Conservation (phyloP, 345 rosid genomes). For the Lepidium aucheri region DNA sequence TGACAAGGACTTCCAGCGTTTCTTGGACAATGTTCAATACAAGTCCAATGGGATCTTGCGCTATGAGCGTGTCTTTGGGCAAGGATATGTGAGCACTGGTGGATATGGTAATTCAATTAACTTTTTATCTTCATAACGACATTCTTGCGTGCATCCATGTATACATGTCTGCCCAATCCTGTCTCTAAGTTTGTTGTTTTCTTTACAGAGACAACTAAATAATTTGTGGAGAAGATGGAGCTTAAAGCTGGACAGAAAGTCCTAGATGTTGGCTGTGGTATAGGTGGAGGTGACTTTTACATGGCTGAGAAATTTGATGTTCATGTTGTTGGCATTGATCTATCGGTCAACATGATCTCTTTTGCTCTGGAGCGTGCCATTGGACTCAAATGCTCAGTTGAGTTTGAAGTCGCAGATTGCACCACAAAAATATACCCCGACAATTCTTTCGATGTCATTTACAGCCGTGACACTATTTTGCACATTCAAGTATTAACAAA, state of each 20-base stretch:
- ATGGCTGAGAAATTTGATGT: slow-evolving; percentile 84
- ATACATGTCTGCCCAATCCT: not conserved
- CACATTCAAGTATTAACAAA: slow-evolving; percentile 62
- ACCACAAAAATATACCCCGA: slow-evolving; percentile 73
- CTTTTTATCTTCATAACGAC: not conserved
- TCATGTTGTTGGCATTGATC: slow-evolving; percentile 86
- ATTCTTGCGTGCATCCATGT: not conserved
- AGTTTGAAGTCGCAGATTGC: slow-evolving; percentile 94
- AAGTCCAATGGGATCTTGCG: slow-evolving; percentile 70
- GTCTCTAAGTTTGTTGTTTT: slow-evolving; percentile 15
- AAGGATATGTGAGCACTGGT: slow-evolving; percentile 90
- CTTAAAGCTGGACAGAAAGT: slow-evolving; percentile 90
- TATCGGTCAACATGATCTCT: slow-evolving; percentile 85
- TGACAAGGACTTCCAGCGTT: slow-evolving; percentile 79
- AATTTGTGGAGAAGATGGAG: slow-evolving; percentile 76
- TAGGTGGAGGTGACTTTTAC: slow-evolving; percentile 96
- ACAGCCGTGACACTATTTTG: slow-evolving; percentile 90
- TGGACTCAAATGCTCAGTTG: slow-evolving; percentile 80
- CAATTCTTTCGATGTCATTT: slow-evolving; percentile 73
- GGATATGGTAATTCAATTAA: slow-evolving; percentile 54
- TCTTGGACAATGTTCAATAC: slow-evolving; percentile 91
- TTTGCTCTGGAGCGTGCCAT: slow-evolving; percentile 88
- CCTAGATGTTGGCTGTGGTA: slow-evolving; percentile 96
- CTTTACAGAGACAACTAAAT: slow-evolving; percentile 83
- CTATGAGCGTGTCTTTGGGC: slow-evolving; percentile 85